phyloP scores from a whole-genome alignment of 73 alveolate genomes.

The Effrenium voratum region DNA sequence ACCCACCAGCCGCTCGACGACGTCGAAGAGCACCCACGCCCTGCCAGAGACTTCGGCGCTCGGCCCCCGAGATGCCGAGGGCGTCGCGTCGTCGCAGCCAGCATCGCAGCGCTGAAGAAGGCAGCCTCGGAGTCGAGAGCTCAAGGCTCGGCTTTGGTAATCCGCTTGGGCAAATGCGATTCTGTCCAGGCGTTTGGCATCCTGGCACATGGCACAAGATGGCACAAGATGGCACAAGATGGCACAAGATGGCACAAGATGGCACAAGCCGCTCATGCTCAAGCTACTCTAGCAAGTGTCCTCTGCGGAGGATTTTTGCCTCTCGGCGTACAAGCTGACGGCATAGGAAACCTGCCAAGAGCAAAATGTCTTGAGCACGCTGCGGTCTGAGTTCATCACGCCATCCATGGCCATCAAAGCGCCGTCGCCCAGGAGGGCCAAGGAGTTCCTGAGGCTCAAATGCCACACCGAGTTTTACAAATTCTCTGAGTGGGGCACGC shows the following conservation, averaged over 20 bases:
- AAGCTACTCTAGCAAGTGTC: background rate
- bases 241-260: no score
- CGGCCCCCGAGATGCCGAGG: no score
- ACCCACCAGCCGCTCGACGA: constrained; percentile 71
- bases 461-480: background rate
- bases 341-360: constrained; percentile 45
- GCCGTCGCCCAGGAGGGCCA: constrained; percentile 59
- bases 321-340: constrained; percentile 70
- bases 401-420: constrained; percentile 76
- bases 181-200: constrained; percentile 71
- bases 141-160: background rate
- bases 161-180: background rate
- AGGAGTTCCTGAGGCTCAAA: constrained; percentile 1
- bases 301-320: constrained; percentile 56
- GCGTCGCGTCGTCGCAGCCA: constrained; percentile 71
- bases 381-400: background rate
- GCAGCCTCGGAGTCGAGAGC: background rate
- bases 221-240: no score
- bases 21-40: constrained; percentile 88
- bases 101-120: constrained; percentile 84
- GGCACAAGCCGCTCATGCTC: no score
- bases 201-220: background rate
- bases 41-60: background rate
- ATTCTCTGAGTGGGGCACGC: background rate
- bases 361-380: background rate